Evolutionary conservation across 306 rosid genomes (phyloP), one percentile per base, ranked within the genome.

Genomic region (Sphenostylis stenocarpa): DNA sequence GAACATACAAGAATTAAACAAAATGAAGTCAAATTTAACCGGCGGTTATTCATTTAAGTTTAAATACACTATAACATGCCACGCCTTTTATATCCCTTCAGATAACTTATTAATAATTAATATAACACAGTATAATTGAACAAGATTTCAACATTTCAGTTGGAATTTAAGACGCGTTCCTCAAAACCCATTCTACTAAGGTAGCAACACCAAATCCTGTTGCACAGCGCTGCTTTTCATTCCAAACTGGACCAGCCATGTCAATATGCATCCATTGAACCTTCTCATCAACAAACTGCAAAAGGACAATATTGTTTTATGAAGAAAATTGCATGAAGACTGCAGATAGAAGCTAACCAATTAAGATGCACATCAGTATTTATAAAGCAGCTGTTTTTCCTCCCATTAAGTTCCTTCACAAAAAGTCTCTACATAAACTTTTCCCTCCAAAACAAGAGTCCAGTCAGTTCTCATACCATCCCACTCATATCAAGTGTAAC

Each of bases 191-290:
- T 83, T 94, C 96, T 28, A 91, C 97, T 43, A 91, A 66, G 28
- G 98, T 91, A 43, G 96, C 84, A 19, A 94, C 77, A 71, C 97
- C 97, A 47, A 94, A 94, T 45, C 97, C 97, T 3, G 98, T 91
- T 6, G 93, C 97, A 6, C 85, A 13, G n/a, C 78, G 87, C 79
- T 87, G 88, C 87, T 94, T 90, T 6, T 94, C 96, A 33, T 64
- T 91, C 88, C 88, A 85, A 62, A 87, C 98, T 0, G 97, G 97
- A 17, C 98, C 98, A 29, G 97, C 96, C 69, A 94, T 26, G 88
- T 94, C 98, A 45, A 94, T 90, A 76, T 94, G 98, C 96, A 91
- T 78, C 98, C 98, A 91, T 36, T 94, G 88, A 62, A 94, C 94
- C 78, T 94, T 94, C 78, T 94, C 98, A 80, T 94, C 98, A 73